phyloP scores from a whole-genome alignment of 306 rosid species.

The Dalbergia oliveri region DNA sequence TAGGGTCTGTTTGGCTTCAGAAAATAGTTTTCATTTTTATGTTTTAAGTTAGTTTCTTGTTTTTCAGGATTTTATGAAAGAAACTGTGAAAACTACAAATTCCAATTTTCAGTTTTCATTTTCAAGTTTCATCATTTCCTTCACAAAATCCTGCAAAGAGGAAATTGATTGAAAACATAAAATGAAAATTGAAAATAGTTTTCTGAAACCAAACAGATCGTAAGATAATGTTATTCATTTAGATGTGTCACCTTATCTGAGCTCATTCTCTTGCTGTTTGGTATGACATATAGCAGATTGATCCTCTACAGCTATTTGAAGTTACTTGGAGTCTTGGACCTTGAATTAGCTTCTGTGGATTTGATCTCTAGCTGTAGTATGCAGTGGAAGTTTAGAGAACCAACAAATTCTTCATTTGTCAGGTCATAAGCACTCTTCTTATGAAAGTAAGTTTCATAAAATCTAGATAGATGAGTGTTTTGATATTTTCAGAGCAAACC shows the following conservation, averaged over 20 bases:
- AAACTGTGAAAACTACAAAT: too few relatives aligned
- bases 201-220: too few relatives aligned
- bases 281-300: slow-evolving; percentile 45
- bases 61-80: too few relatives aligned
- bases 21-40: too few relatives aligned
- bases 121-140: too few relatives aligned
- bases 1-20: too few relatives aligned
- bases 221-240: slow-evolving; percentile 28
- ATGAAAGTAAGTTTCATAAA: slow-evolving; percentile 44
- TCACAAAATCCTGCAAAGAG: too few relatives aligned
- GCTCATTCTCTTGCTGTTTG: slow-evolving; percentile 30
- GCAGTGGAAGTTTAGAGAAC: slow-evolving; percentile 39
- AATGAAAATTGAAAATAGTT: too few relatives aligned
- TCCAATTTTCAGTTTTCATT: too few relatives aligned
- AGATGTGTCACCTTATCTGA: slow-evolving; percentile 29
- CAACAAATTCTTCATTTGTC: slow-evolving; percentile 15
- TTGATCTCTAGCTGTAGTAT: slow-evolving; percentile 38
- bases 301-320: slow-evolving; percentile 41
- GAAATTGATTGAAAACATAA: too few relatives aligned
- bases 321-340: slow-evolving; percentile 15
- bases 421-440: slow-evolving; percentile 37
- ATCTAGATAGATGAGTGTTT: slow-evolving; percentile 14
- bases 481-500: slow-evolving; percentile 21
- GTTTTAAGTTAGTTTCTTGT: too few relatives aligned
- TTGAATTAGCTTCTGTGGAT: slow-evolving; percentile 49